phyloP scores from a whole-genome alignment of 345 rosid species.

The Pistacia integerrima region DNA sequence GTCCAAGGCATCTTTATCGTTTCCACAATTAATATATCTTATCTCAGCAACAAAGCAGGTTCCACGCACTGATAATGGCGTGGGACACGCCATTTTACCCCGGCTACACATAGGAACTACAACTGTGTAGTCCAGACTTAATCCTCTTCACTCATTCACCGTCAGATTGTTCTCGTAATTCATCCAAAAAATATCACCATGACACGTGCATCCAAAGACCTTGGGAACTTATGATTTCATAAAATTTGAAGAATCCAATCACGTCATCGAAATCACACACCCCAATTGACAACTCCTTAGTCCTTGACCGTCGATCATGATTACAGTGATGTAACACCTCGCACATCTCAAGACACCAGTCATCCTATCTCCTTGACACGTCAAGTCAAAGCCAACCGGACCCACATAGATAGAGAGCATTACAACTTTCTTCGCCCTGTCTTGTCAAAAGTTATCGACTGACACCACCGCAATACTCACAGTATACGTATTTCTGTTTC shows the following conservation, averaged over 20 bases:
- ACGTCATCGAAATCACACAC: neutral
- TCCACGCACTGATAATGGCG: neutral
- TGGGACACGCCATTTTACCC: neutral
- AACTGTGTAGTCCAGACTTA: neutral
- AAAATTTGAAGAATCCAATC: neutral
- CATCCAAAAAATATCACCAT: neutral
- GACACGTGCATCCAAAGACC: conserved; percentile 19
- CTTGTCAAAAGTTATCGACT: too few species aligned
- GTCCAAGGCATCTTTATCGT: neutral
- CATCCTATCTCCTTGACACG: conserved; percentile 30
- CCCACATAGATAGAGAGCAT: neutral
- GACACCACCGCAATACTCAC: too few species aligned
- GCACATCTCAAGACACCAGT: conserved; percentile 22
- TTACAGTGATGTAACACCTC: neutral
- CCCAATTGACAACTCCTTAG: neutral
- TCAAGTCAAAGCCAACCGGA: conserved; percentile 11
- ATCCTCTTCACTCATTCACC: neutral
- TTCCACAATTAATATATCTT: neutral
- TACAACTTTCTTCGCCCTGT: too few species aligned
- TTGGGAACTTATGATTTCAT: conserved; percentile 24
- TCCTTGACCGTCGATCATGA: conserved; percentile 5
- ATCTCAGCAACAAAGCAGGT: neutral
- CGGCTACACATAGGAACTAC: neutral
- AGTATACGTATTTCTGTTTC: too few species aligned
- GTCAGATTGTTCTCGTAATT: conserved; percentile 8